Base-by-base conservation (phyloP, 179 eudicot species). In the Spinacia oleracea region DNA sequence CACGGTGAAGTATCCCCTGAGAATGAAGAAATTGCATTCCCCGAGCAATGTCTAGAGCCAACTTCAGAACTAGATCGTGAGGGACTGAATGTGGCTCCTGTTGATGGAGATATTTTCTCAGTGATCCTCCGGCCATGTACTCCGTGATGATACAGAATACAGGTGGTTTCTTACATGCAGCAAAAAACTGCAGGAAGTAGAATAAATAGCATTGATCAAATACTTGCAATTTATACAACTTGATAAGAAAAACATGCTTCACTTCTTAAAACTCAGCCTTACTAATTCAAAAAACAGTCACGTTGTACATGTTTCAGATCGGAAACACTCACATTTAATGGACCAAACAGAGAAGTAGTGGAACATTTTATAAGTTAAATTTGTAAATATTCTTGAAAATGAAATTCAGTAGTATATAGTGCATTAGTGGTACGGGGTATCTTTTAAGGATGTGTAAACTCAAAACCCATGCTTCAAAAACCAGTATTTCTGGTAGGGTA, bases 21-120 rank as follows among this genome's bases (percentile, higher is more conserved):
- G 99, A 88, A 86, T 96, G 99, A 62, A 96, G 97, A 87, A 89
- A 96, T 80, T 91, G 96, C 98, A 96, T 92, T 46, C 99, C 99
- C 31, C 85, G 93, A 32, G 98, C 97, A 87, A 96, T 90, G 81
- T 96, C 99, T 38, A 96, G 89, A 58, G 92, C 89, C 76, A 96
- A 76, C 77, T 86, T 96, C 58, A 96, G 81, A 58, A 94, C 90
- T 53, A 92, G 85, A 76, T 83, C 75, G 31, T 86, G 86, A 23
- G 97, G 92, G 40, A 94, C 77, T 45, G 99, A 96, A 85, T 94
- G 81, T 1, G 99, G 98, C 81, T 91, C 98, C 79, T 91, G 94
- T 70, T 92, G 97, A 79, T 96, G 99, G 67, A 96, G 94, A 86
- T 80, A 96, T 71, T 91, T 91, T 79, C 97, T 82, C 31, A 96